Evolutionary conservation across 2,329 filamentous ascomycete species (phyloP).

Genomic region (Colletotrichum neosansevieriae): DNA sequence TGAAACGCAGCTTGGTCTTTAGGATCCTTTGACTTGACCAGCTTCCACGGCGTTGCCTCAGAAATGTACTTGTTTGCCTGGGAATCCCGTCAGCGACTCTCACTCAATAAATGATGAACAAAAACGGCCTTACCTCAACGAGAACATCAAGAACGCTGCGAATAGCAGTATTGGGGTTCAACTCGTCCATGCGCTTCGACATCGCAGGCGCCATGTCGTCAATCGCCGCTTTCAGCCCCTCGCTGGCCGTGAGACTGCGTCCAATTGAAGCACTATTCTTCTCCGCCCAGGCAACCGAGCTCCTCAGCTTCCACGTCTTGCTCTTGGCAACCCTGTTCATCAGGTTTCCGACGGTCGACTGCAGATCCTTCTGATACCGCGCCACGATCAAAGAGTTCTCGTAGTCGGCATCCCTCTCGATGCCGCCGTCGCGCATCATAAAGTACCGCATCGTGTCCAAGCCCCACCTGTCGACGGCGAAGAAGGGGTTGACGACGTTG

Average conservation of each 20-base stretch:
- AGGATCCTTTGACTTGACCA: constrained; percentile 54
- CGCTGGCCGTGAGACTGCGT: neutral
- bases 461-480: constrained; percentile 89
- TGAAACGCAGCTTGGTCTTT: constrained; percentile 59
- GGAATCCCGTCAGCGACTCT: constrained; percentile 36
- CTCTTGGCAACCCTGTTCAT: constrained; percentile 76
- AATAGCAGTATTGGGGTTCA: constrained; percentile 75
- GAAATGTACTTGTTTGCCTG: constrained; percentile 65
- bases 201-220: constrained; percentile 46
- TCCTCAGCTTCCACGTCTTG: constrained; percentile 76
- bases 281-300: constrained; percentile 59
- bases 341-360: constrained; percentile 84
- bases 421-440: constrained; percentile 82
- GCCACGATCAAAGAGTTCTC: constrained; percentile 81
- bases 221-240: constrained; percentile 46
- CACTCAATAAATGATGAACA: neutral
- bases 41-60: constrained; percentile 75
- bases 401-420: constrained; percentile 85
- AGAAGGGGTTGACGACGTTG: constrained; percentile 95
- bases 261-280: neutral
- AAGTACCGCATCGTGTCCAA: constrained; percentile 92
- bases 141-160: constrained; percentile 73
- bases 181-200: constrained; percentile 68
- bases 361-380: constrained; percentile 83
- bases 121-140: constrained; percentile 60